Evolutionary conservation across 2,329 filamentous ascomycete species (phyloP).

Genomic region (Fusarium tjaetaba): DNA sequence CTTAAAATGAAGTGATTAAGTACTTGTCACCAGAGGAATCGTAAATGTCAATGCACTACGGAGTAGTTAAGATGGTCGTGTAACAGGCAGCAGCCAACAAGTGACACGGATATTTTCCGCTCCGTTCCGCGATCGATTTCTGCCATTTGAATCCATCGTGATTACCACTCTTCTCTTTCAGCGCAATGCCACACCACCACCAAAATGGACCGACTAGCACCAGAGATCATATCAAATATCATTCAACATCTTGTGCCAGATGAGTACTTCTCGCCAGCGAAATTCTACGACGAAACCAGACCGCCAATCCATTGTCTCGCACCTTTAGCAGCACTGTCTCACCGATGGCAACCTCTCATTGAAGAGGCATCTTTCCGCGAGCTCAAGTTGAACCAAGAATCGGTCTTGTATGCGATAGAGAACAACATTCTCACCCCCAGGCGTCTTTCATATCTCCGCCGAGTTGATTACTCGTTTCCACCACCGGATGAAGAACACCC

Average conservation of each 20-base stretch:
- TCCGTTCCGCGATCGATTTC: neutral
- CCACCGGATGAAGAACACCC: neutral
- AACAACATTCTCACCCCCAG: neutral
- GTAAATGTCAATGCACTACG: neutral
- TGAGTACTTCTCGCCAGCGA: neutral
- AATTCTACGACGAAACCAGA: neutral
- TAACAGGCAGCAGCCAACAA: neutral
- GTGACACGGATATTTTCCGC: neutral
- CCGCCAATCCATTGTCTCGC: neutral
- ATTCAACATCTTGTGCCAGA: neutral
- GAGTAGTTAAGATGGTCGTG: too few species aligned
- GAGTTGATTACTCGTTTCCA: neutral
- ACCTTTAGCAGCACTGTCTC: neutral
- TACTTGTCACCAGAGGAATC: too few species aligned
- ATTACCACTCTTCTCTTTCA: neutral
- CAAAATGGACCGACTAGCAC: neutral
- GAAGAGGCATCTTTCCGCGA: neutral
- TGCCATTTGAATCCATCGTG: neutral
- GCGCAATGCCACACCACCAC: too few species aligned
- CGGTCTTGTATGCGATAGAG: neutral
- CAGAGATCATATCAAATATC: conserved; percentile 7
- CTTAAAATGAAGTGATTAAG: neutral
- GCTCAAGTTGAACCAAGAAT: neutral
- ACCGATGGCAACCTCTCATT: neutral
- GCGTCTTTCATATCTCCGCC: conserved; percentile 4